These are phyloP conservation scores for Blepharisma stoltei DNA, from an alignment of 73 alveolate species.

Conservation along the genomic window DNA sequence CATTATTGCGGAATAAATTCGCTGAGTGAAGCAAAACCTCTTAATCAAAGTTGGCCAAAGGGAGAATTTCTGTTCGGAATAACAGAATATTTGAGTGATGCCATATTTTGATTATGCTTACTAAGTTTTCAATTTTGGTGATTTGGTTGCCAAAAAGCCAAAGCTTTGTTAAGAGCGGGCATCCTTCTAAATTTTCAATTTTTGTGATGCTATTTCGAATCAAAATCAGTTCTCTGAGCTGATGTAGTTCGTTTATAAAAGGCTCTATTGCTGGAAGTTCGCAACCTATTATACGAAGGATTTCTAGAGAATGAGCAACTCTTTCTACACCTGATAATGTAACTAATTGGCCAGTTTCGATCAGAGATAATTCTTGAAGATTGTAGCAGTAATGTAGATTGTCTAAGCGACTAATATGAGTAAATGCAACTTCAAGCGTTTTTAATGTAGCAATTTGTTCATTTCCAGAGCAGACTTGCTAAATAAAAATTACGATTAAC, in stretches of 20 bases:
- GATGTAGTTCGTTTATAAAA: slow-evolving; percentile 29
- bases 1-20: too few relatives aligned
- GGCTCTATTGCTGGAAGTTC: slow-evolving; percentile 42
- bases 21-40: too few relatives aligned
- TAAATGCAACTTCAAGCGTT: slow-evolving; percentile 18
- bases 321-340: slow-evolving; percentile 46
- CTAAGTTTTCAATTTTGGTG: slow-evolving; percentile 38
- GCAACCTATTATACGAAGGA: slow-evolving; percentile 47
- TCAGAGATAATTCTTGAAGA: slow-evolving; percentile 18
- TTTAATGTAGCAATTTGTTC: slow-evolving; percentile 12
- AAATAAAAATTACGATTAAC: neutral
- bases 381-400: slow-evolving; percentile 30
- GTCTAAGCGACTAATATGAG: neutral
- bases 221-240: slow-evolving; percentile 39
- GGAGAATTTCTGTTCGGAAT: too few relatives aligned
- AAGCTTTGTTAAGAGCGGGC: slow-evolving; percentile 40
- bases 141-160: slow-evolving; percentile 48
- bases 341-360: slow-evolving; percentile 25
- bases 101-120: too few relatives aligned
- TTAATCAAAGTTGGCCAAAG: too few relatives aligned
- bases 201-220: slow-evolving; percentile 40
- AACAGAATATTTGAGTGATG: too few relatives aligned
- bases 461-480: slow-evolving; percentile 26
- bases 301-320: slow-evolving; percentile 52
- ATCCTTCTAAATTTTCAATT: slow-evolving; percentile 54